Base-by-base conservation (phyloP, 345 rosid species). In the Hypericum perforatum region DNA sequence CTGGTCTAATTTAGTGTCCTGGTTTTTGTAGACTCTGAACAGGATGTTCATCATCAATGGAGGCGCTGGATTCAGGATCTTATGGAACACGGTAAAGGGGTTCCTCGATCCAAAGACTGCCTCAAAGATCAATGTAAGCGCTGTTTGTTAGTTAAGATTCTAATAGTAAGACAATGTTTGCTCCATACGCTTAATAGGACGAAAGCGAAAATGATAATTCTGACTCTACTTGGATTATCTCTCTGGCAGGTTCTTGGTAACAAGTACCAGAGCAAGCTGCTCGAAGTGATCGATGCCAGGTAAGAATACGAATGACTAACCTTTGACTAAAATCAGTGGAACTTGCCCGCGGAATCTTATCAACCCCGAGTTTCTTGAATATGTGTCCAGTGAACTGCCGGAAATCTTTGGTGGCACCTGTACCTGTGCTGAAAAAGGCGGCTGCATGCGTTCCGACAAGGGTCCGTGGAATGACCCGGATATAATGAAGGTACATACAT, bases 41-140 rank as follows among this genome's bases (percentile, higher is more conserved):
- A 81, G 95, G 36, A 88, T 92, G 98, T 88, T 82, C 73, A 92
- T 92, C 75, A 85, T 88, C 56, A 88, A 92, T 76, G 96, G 94
- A 3, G 98, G 96, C 43, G 38, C 94, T 36, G 95, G 94, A 73
- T 92, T 92, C 70, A 71, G 95, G 72, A 81, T 92, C 60, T 70
- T 92, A 39, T 92, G 96, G 98, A 85, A 68, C 58, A 74, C 95
- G 0, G 72, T 88, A 5, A 91, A 87, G 63, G 58, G 67, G 6
- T 85, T 91, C 70, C 84, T 91, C 45, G 96, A 91, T 56, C 90
- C 98, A 38, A 92, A 81, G 66, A 92, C 98, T 36, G 71, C 94
- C 29, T 62, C 87, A 53, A 92, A 92, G 71, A 85, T 92, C 73
- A 84, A 88, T 71, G 96, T 82, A 74, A 64, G 66, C 41, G 45